Evolutionary conservation across 192 early-diverging fungal genomes (phyloP).

Genomic region (Glomus cerebriforme): DNA sequence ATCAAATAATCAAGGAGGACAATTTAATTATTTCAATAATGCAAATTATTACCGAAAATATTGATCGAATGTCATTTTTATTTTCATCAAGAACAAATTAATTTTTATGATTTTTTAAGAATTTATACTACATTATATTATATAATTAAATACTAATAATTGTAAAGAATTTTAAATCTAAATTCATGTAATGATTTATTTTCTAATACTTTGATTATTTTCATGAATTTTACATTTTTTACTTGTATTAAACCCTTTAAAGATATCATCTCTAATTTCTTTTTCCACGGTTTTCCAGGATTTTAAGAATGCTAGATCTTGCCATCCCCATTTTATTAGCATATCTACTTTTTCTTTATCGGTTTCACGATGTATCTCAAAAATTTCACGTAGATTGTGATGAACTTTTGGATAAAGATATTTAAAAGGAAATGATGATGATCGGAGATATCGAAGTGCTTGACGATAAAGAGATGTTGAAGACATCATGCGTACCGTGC

Average conservation of each 20-base stretch:
- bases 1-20: too few species aligned
- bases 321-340: neutral
- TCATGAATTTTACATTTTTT: neutral
- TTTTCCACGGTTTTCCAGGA: slow-evolving; percentile 15
- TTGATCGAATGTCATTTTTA: too few species aligned
- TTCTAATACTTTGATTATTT: neutral
- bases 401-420: slow-evolving; percentile 3
- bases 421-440: neutral
- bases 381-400: slow-evolving; percentile 12
- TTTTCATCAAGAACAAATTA: too few species aligned
- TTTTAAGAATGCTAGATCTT: slow-evolving; percentile 22
- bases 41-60: too few species aligned
- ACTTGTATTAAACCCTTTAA: slow-evolving; percentile 13
- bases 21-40: too few species aligned
- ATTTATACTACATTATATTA: too few species aligned
- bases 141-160: too few species aligned
- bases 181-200: too few species aligned
- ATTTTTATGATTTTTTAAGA: too few species aligned
- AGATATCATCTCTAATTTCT: slow-evolving; percentile 13
- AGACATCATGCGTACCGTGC: too few species aligned
- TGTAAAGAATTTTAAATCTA: too few species aligned
- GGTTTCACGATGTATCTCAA: slow-evolving; percentile 17
- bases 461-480: slow-evolving; percentile 11
- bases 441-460: neutral
- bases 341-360: neutral